Base-by-base conservation (phyloP, 2,329 filamentous ascomycete species). In the Dothiorella sarmentorum region DNA sequence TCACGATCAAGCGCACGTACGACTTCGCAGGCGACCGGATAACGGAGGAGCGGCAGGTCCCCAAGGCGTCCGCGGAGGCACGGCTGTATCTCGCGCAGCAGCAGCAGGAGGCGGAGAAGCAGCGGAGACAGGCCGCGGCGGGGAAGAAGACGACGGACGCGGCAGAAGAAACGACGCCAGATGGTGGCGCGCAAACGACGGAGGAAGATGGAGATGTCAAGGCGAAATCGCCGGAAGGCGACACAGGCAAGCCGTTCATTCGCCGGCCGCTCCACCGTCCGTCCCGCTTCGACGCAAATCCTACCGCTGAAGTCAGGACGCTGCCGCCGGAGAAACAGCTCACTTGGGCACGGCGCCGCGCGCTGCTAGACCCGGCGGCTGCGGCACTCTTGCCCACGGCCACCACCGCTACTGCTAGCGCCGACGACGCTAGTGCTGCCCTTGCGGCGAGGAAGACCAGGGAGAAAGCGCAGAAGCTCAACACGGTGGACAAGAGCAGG, bases 11-110 rank as follows among this genome's bases (percentile, higher is more conserved):
- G 65, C 84, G 86, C 27, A 86, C 83, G 13, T 90, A 89, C 73
- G 88, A 87, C 65, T 91, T 91, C 65, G 88, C 88, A 33, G 88
- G 88, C 27, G 84, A 87, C 66, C 79, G 87, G 11, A 85, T 88
- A 65, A 87, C 82, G 0, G 88, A 91, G 66, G 85, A 89, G 68
- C 90, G 89, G 69, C 74, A 86, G 10, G 85, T 91, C 1, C 76
- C 83, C 10, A 80, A 76, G 61, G 72, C 76, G 45, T 83, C 80
- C 1, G 80, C 80, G 24, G 82, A 83, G 67, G 82, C 81, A 9
- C 78, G 77, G 61, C 73, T 79, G 10, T 84, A 80, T 63, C 71
- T 85, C 29, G 62, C 64, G 22, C 73, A 77, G 15, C 69, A 70
- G 64, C 61, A 67, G 67, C 24, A 47, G 56, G 13, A 47, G 49